A percentile compares a stretch with the other conserved stretches of the same genome.
phyloP scores from a whole-genome alignment of 441 rosid species.

The Mallotus repandus region DNA sequence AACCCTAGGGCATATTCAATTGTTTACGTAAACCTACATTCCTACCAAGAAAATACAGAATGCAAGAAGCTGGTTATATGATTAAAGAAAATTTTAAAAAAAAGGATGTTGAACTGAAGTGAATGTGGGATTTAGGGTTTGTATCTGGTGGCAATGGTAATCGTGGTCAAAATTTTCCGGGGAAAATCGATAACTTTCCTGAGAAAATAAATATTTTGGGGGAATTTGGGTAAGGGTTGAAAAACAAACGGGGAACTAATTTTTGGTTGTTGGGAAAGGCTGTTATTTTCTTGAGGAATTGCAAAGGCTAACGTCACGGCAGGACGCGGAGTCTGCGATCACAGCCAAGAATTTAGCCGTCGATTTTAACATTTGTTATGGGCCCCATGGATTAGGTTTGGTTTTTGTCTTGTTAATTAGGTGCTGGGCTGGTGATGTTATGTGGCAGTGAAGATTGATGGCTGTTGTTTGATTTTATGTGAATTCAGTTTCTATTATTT shows the following conservation, averaged over 20 bases:
- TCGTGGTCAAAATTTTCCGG: neutral
- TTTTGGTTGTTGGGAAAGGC: constrained; percentile 30
- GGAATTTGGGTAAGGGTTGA: no score
- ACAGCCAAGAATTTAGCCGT: constrained; percentile 7
- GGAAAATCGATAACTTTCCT: constrained; percentile 1
- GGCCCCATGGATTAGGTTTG: neutral
- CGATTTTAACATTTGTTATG: neutral
- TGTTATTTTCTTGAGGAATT: neutral
- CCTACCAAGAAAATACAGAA: neutral
- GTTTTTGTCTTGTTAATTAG: neutral
- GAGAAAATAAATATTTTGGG: constrained; percentile 8
- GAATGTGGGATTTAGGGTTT: neutral
- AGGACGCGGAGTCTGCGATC: neutral
- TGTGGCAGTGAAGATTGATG: neutral
- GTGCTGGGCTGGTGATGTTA: neutral
- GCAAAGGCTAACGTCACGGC: constrained; percentile 12
- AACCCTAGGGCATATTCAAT: neutral
- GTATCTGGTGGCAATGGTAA: constrained; percentile 9
- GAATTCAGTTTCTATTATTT: no score
- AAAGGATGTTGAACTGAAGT: neutral
- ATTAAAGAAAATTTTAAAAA: neutral
- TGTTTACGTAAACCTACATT: neutral
- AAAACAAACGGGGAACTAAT: constrained; percentile 15
- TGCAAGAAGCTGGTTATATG: neutral
- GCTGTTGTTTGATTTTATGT: neutral